A percentile compares a stretch with the other conserved stretches of the same genome.
Evolutionary conservation across 352 stramenopile genomes (phyloP).

Genomic region (Blastocystis sp.): DNA sequence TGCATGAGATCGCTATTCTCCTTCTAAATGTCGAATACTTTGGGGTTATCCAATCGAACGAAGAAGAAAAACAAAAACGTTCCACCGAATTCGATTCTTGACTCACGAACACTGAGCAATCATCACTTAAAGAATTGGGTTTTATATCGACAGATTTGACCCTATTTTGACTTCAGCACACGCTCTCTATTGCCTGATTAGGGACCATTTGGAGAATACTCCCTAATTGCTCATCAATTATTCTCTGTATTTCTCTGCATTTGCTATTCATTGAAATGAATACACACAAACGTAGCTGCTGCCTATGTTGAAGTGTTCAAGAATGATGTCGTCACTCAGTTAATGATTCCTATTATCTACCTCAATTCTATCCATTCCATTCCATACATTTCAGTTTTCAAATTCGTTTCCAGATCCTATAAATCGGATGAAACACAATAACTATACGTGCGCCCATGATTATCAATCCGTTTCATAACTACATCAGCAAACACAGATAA

Average conservation of each 20-base stretch:
- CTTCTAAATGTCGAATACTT: not conserved
- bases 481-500: not conserved
- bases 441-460: not conserved
- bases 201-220: not conserved
- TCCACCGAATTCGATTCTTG: not conserved
- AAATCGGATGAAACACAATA: not conserved
- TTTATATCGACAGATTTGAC: not conserved
- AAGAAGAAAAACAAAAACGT: conserved; percentile 3
- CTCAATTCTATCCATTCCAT: not conserved
- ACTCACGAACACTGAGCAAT: not conserved
- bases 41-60: not conserved
- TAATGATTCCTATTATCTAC: not conserved
- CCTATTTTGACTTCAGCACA: not conserved
- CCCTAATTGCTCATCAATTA: too few species aligned
- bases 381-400: too few species aligned
- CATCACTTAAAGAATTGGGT: not conserved
- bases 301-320: not conserved
- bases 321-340: not conserved
- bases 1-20: conserved; percentile 40
- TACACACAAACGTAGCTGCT: not conserved
- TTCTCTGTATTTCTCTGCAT: not conserved
- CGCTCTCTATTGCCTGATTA: not conserved
- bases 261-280: not conserved
- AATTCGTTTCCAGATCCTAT: too few species aligned
- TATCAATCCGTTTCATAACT: not conserved